Evolutionary conservation across 441 rosid genomes (phyloP).

Genomic region (Omphalea diandra): DNA sequence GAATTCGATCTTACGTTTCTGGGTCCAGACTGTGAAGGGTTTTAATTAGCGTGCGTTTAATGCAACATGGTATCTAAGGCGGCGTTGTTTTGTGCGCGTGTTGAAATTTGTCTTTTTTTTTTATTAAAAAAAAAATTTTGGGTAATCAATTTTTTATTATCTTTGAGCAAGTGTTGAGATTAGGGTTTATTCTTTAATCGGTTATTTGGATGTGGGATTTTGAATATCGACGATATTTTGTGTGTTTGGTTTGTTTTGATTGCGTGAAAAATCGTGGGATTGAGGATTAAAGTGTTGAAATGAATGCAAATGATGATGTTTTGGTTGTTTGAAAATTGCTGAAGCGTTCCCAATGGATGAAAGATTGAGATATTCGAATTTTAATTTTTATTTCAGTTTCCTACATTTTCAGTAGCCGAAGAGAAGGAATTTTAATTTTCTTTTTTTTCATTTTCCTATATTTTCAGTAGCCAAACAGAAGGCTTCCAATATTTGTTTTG

Average conservation of each 20-base stretch:
- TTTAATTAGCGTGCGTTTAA: conserved; percentile 25
- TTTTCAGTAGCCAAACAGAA: conserved; percentile 7
- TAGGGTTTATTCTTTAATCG: conserved; percentile 28
- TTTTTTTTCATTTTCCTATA: no score
- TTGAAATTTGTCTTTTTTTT: conserved; percentile 9
- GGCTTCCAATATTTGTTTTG: background rate
- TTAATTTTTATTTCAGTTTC: background rate
- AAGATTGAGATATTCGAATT: background rate
- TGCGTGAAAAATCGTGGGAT: background rate
- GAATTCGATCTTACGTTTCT: conserved; percentile 27
- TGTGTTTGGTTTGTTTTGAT: conserved; percentile 19
- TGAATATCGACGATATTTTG: conserved; percentile 9
- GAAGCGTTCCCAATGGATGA: conserved; percentile 9
- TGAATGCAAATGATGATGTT: background rate
- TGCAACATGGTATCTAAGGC: conserved; percentile 26
- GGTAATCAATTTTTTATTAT: background rate
- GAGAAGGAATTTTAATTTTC: no score
- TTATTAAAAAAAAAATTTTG: no score
- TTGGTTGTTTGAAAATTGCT: background rate
- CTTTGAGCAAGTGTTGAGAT: conserved; percentile 6
- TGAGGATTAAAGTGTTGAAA: background rate
- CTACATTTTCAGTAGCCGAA: conserved; percentile 6
- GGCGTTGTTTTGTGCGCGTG: conserved; percentile 4
- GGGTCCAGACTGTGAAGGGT: conserved; percentile 10
- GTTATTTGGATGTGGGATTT: conserved; percentile 20